Evolutionary conservation across 192 early-diverging fungal genomes (phyloP).

Genomic region (Backusella parvicylindrica): DNA sequence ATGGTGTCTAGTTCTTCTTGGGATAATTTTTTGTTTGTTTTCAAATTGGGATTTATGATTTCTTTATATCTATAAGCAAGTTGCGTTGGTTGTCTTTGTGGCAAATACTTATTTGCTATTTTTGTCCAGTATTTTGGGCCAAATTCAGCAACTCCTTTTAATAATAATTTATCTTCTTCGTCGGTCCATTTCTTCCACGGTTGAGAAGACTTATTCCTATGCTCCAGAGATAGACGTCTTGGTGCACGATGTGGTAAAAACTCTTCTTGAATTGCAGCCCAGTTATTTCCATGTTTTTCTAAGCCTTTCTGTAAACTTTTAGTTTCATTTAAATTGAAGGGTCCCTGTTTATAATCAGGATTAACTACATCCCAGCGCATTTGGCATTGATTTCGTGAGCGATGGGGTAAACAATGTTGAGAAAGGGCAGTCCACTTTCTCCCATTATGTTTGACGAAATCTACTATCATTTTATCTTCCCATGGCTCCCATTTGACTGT

Average conservation of each 20-base stretch:
- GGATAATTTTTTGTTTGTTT: not conserved
- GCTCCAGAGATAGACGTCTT: not conserved
- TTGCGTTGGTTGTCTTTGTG: not conserved
- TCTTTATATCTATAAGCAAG: not conserved
- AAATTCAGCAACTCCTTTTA: not conserved
- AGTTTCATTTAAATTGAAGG: not conserved
- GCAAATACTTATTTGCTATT: slow-evolving; percentile 11
- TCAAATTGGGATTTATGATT: not conserved
- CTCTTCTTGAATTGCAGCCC: not conserved
- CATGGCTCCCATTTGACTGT: slow-evolving; percentile 14
- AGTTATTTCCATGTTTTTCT: slow-evolving; percentile 8
- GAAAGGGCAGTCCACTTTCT: slow-evolving; percentile 6
- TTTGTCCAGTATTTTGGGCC: slow-evolving; percentile 4
- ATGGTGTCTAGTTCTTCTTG: slow-evolving; percentile 16
- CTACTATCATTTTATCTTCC: slow-evolving; percentile 14
- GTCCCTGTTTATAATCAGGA: not conserved
- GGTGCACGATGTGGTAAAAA: slow-evolving; percentile 20
- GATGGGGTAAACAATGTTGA: slow-evolving; percentile 18
- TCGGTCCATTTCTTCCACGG: slow-evolving; percentile 6
- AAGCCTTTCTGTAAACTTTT: not conserved
- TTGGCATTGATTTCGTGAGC: not conserved
- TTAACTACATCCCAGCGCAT: not conserved
- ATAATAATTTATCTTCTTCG: slow-evolving; percentile 12
- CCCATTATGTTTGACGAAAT: slow-evolving; percentile 20
- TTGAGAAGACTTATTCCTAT: not conserved